These are phyloP conservation scores for Phalaenopsis aphrodite DNA, from an alignment of 106 monocot species.

Conservation along the genomic window DNA sequence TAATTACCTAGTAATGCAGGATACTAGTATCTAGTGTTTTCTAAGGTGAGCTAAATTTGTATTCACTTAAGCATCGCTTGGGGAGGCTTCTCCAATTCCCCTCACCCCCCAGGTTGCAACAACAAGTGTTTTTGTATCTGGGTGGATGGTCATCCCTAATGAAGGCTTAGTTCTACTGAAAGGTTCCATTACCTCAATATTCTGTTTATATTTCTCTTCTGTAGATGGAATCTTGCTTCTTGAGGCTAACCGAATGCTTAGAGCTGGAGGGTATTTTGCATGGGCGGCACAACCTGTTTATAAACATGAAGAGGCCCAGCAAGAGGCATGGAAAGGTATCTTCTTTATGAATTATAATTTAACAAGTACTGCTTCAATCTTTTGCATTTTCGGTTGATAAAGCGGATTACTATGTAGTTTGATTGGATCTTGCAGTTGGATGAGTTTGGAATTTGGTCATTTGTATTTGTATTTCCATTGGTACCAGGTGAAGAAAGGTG, in stretches of 20 bases:
- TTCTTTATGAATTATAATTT: slow-evolving; percentile 3
- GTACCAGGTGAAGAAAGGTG: neutral
- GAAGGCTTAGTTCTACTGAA: neutral
- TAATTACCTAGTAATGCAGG: no score
- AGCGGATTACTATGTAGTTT: neutral
- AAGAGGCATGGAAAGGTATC: slow-evolving; percentile 81
- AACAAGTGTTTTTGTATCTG: no score
- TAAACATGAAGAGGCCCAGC: slow-evolving; percentile 89
- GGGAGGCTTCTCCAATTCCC: no score
- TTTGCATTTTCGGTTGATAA: neutral
- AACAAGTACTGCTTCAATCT: neutral
- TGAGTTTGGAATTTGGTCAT: neutral
- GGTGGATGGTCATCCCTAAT: neutral
- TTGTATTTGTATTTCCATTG: neutral
- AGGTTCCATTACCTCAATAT: neutral
- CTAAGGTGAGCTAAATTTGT: no score
- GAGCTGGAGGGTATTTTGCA: slow-evolving; percentile 92
- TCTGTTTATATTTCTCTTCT: slow-evolving; percentile 4
- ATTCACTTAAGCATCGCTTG: no score
- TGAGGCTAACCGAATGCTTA: slow-evolving; percentile 89
- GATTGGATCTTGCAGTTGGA: neutral
- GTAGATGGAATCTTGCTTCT: slow-evolving; percentile 88
- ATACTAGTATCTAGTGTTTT: no score
- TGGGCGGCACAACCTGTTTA: slow-evolving; percentile 99
- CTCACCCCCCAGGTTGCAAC: no score